Percentiles rank a stretch among this genome's conserved stretches.
These are phyloP conservation scores for Fusarium caatingaense DNA, from an alignment of 2,329 filamentous ascomycete genomes.

Conservation along the genomic window DNA sequence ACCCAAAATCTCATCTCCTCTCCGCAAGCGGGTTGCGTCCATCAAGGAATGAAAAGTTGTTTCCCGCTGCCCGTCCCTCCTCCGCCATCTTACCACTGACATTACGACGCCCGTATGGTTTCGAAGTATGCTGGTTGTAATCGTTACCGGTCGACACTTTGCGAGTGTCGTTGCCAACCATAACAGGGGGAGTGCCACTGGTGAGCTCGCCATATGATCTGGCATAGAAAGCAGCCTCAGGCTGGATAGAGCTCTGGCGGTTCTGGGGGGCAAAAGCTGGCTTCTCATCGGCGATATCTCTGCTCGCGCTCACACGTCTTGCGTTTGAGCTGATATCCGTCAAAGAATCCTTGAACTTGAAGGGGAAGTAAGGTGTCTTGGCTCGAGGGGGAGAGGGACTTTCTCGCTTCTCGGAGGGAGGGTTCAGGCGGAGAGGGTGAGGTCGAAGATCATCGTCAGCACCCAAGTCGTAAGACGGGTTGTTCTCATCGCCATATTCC, in stretches of 20 bases:
- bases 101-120: conserved; percentile 62
- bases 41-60: conserved; percentile 44
- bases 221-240: conserved; percentile 61
- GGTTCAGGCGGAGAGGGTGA: conserved; percentile 67
- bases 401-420: conserved; percentile 43
- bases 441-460: conserved; percentile 54
- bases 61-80: conserved; percentile 66
- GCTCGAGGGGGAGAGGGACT: conserved; percentile 29
- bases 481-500: conserved; percentile 54
- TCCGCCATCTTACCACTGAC: conserved; percentile 80
- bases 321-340: conserved; percentile 60
- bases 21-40: conserved; percentile 34
- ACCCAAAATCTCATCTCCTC: conserved; percentile 15
- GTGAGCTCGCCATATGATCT: conserved; percentile 71
- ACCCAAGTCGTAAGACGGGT: conserved; percentile 45
- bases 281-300: conserved; percentile 59
- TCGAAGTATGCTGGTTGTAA: conserved; percentile 53
- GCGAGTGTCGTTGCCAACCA: conserved; percentile 62
- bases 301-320: conserved; percentile 56
- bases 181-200: conserved; percentile 64
- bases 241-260: conserved; percentile 60
- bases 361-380: conserved; percentile 40
- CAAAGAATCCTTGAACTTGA: conserved; percentile 49
- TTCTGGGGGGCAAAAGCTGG: conserved; percentile 42
- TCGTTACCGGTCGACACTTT: conserved; percentile 72